These are phyloP conservation scores for Scutellaria baicalensis DNA, from an alignment of 257 asterid genomes.

Conservation along the genomic window DNA sequence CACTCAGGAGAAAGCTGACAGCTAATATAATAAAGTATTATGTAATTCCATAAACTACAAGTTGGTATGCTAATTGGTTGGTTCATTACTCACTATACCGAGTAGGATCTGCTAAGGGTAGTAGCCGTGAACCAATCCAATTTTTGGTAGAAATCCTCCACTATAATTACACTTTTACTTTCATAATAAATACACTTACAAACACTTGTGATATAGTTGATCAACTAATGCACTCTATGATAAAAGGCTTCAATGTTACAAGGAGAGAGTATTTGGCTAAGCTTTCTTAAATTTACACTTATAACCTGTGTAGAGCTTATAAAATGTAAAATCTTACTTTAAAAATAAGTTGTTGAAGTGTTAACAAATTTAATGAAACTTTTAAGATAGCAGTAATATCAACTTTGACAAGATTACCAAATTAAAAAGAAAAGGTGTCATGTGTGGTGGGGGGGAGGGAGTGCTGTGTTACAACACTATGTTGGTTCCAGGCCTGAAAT, in stretches of 20 bases:
- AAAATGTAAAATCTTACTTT: too few species aligned
- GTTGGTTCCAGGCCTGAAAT: too few species aligned
- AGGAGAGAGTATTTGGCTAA: neutral
- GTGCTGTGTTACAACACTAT: too few species aligned
- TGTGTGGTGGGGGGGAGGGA: too few species aligned
- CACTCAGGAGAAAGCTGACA: neutral
- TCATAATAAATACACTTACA: neutral
- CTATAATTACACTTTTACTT: neutral
- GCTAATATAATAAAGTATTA: neutral
- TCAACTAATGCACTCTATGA: neutral
- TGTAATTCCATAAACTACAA: neutral
- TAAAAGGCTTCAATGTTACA: neutral
- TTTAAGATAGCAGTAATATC: too few species aligned
- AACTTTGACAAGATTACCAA: too few species aligned
- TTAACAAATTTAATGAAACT: neutral
- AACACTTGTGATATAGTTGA: neutral
- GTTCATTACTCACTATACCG: neutral
- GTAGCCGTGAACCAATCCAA: neutral
- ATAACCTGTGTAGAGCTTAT: too few species aligned
- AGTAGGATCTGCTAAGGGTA: neutral
- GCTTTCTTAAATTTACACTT: neutral
- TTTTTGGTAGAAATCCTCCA: neutral
- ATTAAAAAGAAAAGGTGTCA: too few species aligned
- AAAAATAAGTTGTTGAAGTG: neutral
- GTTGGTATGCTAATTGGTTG: neutral